phyloP scores from a whole-genome alignment of 2,329 filamentous ascomycete species.

The Hypoxylon sp. region DNA sequence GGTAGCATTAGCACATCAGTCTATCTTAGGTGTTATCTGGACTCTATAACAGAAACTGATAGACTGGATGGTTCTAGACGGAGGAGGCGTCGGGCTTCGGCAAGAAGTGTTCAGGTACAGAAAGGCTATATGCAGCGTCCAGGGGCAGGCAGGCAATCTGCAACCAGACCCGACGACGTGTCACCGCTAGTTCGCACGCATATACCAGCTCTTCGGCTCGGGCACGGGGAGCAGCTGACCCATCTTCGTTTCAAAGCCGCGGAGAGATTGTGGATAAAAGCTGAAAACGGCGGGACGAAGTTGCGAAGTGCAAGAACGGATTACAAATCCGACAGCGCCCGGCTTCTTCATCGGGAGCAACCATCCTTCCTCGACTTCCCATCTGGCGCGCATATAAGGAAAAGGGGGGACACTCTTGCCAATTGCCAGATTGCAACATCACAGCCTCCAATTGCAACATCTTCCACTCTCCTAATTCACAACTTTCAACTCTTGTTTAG shows the following conservation, averaged over 20 bases:
- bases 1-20: not conserved
- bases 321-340: slow-evolving; percentile 15
- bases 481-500: not conserved
- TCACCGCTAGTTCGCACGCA: not conserved
- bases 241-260: slow-evolving; percentile 22
- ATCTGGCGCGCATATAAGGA: not conserved
- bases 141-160: not conserved
- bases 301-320: not conserved
- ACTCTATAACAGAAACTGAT: too few species aligned
- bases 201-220: not conserved
- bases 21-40: not conserved
- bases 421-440: slow-evolving; percentile 25
- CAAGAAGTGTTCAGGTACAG: not conserved
- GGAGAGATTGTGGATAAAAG: not conserved
- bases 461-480: slow-evolving; percentile 1
- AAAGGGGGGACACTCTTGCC: not conserved
- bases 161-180: not conserved
- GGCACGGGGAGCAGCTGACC: slow-evolving; percentile 5
- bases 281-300: not conserved
- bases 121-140: not conserved
- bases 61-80: not conserved
- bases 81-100: not conserved
- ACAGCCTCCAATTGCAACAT: slow-evolving; percentile 26
- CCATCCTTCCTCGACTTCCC: slow-evolving; percentile 6
- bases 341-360: not conserved